phyloP scores from a whole-genome alignment of 495 filamentous ascomycete genomes.

The Aspergillus heteromorphus region DNA sequence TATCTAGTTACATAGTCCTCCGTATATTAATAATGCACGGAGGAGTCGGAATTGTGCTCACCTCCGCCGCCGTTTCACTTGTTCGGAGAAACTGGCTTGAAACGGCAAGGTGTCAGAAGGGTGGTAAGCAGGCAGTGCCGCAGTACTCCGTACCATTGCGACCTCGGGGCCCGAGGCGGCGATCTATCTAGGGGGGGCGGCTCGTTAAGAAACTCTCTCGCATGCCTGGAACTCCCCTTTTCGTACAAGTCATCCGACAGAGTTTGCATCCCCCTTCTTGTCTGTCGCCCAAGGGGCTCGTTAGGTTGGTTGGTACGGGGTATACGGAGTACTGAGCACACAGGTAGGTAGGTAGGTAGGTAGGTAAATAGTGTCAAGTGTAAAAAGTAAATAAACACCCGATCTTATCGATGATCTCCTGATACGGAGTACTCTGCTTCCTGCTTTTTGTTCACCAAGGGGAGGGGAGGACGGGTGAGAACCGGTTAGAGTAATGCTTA shows the following conservation, averaged over 20 bases:
- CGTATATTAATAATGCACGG: too few relatives aligned
- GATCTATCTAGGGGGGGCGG: not conserved
- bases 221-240: not conserved
- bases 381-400: constrained; percentile 3
- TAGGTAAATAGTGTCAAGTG: too few relatives aligned
- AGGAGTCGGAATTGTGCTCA: not conserved
- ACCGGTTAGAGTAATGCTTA: not conserved
- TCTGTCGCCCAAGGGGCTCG: not conserved
- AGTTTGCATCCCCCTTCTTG: too few relatives aligned
- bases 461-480: not conserved
- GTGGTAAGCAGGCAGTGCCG: not conserved
- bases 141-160: not conserved
- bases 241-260: not conserved
- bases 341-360: too few relatives aligned
- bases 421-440: too few relatives aligned
- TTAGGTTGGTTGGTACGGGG: not conserved
- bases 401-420: constrained; percentile 15
- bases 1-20: too few relatives aligned
- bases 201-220: not conserved
- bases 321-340: too few relatives aligned
- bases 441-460: not conserved
- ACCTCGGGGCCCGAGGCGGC: not conserved
- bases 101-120: constrained; percentile 8
- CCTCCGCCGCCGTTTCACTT: constrained; percentile 4
- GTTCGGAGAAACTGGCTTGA: constrained; percentile 10